Percentiles rank a stretch among this genome's conserved stretches.
Conservation (phyloP, 495 filamentous ascomycete species). For the Penicillium lividum region DNA sequence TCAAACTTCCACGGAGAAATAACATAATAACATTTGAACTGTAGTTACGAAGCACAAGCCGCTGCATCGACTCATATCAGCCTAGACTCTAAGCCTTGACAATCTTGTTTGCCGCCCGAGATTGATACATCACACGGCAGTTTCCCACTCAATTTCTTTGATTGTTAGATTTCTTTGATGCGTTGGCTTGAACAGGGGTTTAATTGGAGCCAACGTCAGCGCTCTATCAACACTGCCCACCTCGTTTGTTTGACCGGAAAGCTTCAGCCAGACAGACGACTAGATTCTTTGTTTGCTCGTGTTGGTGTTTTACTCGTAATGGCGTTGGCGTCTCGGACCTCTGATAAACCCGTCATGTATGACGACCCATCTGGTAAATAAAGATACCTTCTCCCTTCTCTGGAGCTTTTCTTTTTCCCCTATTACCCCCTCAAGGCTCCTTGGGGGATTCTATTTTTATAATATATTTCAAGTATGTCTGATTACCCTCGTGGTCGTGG, state of each 20-base stretch:
- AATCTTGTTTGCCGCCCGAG: neutral
- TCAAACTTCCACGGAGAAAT: no score
- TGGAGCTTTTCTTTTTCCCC: neutral
- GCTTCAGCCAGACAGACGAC: neutral
- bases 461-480: conserved; percentile 7
- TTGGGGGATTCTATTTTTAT: no score
- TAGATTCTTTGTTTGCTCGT: no score
- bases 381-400: neutral
- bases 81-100: neutral
- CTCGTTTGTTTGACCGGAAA: neutral
- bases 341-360: neutral
- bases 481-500: conserved; percentile 22
- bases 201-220: neutral
- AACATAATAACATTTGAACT: no score
- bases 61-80: no score
- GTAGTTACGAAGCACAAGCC: no score
- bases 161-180: neutral
- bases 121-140: neutral
- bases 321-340: neutral
- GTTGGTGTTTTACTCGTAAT: no score
- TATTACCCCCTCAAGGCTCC: no score
- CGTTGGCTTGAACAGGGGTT: neutral
- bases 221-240: no score
- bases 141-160: no score
- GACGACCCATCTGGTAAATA: neutral